Evolutionary conservation across 192 early-diverging fungal species (phyloP).

Genomic region (Entomortierella parvispora): DNA sequence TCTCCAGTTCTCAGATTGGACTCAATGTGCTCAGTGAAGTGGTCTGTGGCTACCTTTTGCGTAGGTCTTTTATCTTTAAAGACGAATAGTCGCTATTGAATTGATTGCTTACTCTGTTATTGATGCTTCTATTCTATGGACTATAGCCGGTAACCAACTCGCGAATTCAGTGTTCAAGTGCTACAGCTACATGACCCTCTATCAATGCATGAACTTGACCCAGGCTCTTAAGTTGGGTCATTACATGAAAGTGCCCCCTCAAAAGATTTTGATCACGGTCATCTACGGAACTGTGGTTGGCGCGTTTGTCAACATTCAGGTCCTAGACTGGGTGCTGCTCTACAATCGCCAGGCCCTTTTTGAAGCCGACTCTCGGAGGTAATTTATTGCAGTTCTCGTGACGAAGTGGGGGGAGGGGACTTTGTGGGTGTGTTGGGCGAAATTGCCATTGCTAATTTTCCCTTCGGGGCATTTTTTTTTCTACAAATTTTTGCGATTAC

Average conservation of each 20-base stretch:
- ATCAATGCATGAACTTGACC: conserved; percentile 81
- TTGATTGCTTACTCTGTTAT: not conserved
- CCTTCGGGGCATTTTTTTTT: conserved; percentile 11
- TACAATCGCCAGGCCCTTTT: conserved; percentile 37
- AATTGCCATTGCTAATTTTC: too few species aligned
- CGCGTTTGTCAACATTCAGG: conserved; percentile 34
- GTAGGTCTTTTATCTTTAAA: conserved; percentile 14
- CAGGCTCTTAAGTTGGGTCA: conserved; percentile 73
- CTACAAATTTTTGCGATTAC: not conserved
- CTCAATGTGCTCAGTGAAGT: conserved; percentile 71
- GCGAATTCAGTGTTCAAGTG: conserved; percentile 70
- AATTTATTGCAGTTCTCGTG: too few species aligned
- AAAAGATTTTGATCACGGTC: conserved; percentile 36
- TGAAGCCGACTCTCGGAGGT: conserved; percentile 21
- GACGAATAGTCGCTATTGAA: not conserved
- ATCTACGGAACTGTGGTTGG: conserved; percentile 35
- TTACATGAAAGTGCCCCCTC: conserved; percentile 46
- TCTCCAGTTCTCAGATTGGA: conserved; percentile 62
- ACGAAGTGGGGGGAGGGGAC: not conserved
- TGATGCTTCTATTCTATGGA: too few species aligned
- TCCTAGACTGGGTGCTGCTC: conserved; percentile 32
- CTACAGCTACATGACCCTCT: conserved; percentile 66
- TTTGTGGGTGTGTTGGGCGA: not conserved
- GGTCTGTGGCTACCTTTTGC: conserved; percentile 60
- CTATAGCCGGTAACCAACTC: conserved; percentile 63